Percentiles rank a stretch among this genome's conserved stretches.
phyloP scores from a whole-genome alignment of 371 early-diverging fungal genomes.

The Syncephalastrum sp. region DNA sequence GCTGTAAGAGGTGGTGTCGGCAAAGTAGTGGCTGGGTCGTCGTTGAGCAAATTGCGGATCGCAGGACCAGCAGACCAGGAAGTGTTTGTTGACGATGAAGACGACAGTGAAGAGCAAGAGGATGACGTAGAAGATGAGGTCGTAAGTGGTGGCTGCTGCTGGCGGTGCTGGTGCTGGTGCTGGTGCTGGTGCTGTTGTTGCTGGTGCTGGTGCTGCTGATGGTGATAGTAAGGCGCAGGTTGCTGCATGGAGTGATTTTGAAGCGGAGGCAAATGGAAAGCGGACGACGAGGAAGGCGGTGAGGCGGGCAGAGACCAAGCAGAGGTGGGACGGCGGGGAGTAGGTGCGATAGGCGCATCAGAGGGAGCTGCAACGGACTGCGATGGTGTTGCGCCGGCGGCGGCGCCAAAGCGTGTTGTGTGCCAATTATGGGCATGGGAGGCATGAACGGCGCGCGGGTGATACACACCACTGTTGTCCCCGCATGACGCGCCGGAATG shows the following conservation, averaged over 20 bases:
- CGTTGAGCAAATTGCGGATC: constrained; percentile 33
- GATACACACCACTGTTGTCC: constrained; percentile 10
- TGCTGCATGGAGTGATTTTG: no score
- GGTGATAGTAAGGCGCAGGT: neutral
- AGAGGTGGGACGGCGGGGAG: constrained; percentile 15
- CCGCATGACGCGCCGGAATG: constrained; percentile 7
- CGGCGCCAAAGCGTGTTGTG: constrained; percentile 4
- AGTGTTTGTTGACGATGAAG: constrained; percentile 22
- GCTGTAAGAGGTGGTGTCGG: constrained; percentile 13
- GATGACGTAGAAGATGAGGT: constrained; percentile 1
- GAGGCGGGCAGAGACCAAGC: constrained; percentile 14
- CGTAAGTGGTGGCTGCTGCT: neutral
- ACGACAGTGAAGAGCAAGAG: constrained; percentile 1
- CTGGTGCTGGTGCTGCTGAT: constrained; percentile 9
- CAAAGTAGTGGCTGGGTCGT: constrained; percentile 11
- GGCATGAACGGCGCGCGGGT: constrained; percentile 19
- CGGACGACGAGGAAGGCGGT: constrained; percentile 12
- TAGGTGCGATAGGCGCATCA: constrained; percentile 12
- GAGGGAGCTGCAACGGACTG: neutral
- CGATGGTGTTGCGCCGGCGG: neutral
- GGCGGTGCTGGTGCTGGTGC: constrained; percentile 2
- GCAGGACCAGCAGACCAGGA: constrained; percentile 25
- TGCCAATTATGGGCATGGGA: constrained; percentile 19
- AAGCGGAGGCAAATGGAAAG: constrained; percentile 11
- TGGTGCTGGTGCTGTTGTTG: constrained; percentile 9